phyloP scores from a whole-genome alignment of 805 yeast genomes.

The Kluyveromyces starmeri region DNA sequence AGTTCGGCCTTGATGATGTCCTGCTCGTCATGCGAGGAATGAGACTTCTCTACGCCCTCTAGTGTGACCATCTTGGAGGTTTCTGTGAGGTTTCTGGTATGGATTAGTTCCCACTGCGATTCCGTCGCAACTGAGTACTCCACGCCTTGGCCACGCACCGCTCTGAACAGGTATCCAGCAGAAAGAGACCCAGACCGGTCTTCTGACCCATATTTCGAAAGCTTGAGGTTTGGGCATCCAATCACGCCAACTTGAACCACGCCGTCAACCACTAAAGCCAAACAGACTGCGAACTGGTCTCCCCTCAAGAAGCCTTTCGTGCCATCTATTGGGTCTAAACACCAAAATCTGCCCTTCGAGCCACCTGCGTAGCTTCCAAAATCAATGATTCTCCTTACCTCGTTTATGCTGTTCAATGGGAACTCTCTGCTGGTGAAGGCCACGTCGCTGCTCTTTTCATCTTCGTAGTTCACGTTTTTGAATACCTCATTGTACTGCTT shows the following conservation, averaged over 20 bases:
- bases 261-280: constrained; percentile 83
- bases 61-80: constrained; percentile 24
- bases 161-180: constrained; percentile 29
- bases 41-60: constrained; percentile 94
- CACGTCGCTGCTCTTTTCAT: constrained; percentile 7
- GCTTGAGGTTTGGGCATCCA: constrained; percentile 84
- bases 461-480: constrained; percentile 16
- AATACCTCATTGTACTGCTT: constrained; percentile 29
- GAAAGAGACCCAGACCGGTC: constrained; percentile 30
- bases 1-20: constrained; percentile 57
- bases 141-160: constrained; percentile 29
- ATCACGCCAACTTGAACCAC: constrained; percentile 82
- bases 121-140: constrained; percentile 28
- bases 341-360: constrained; percentile 79
- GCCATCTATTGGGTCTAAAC: constrained; percentile 96
- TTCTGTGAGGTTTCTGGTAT: constrained; percentile 29
- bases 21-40: constrained; percentile 86
- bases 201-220: constrained; percentile 29
- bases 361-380: constrained; percentile 79
- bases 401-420: constrained; percentile 36
- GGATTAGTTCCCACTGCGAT: constrained; percentile 44
- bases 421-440: constrained; percentile 13
- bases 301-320: constrained; percentile 94
- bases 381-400: constrained; percentile 61
- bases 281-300: constrained; percentile 93